These are phyloP conservation scores for Leersia perrieri DNA, from an alignment of 176 grass and related monocot species.

Conservation along the genomic window DNA sequence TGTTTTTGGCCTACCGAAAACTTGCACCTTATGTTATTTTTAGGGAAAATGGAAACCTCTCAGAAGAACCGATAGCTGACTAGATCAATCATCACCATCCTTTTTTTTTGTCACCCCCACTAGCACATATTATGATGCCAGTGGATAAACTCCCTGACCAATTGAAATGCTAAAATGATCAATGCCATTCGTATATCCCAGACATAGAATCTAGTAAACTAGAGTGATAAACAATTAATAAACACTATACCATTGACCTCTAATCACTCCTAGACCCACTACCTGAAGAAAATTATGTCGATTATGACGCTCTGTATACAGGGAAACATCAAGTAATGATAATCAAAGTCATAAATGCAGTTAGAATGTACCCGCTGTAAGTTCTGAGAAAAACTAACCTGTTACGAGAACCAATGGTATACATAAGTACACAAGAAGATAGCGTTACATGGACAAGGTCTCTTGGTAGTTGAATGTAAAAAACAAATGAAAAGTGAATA, in stretches of 20 bases:
- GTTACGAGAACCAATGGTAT: not conserved
- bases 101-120: not conserved
- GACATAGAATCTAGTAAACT: not conserved
- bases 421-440: not conserved
- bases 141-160: not conserved
- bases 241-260: not conserved
- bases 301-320: not conserved
- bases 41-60: not conserved
- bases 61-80: not conserved
- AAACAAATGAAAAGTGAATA: slow-evolving; percentile 20
- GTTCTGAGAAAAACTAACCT: not conserved
- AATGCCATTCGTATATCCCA: not conserved
- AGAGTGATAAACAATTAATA: not conserved
- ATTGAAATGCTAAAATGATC: not conserved
- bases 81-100: not conserved
- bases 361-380: not conserved
- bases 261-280: not conserved
- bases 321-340: not conserved
- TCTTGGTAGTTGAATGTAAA: not conserved
- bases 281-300: not conserved
- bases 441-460: not conserved
- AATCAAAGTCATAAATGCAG: not conserved
- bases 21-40: not conserved
- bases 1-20: not conserved
- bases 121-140: too few relatives aligned